Base-by-base conservation (phyloP, 2,329 filamentous ascomycete species). In the Alternaria arbusti region DNA sequence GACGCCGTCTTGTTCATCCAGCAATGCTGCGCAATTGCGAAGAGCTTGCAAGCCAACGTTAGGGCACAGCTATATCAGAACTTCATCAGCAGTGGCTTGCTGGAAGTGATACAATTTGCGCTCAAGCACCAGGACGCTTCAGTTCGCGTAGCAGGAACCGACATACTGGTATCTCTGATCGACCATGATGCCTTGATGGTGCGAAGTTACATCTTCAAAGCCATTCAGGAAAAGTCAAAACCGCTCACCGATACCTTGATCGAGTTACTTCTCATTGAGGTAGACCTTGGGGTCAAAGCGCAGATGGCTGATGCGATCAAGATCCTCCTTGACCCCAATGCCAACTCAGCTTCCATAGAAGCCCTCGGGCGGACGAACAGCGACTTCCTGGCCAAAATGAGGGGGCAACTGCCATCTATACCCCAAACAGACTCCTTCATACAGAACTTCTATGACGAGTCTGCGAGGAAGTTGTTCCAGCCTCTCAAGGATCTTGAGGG, bases 141-240 rank as follows among this genome's bases (percentile, higher is more conserved):
- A 0, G 92, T 97, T 57, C 88, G 96, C 65, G 93, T 97, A 3
- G 96, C 94, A 6, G 96, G 94, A 11, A 97, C 94, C 3, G 96
- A 99, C 71, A 94, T 98, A 32, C 82, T 99, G 52, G 92, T 97
- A 8, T 93, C 94, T 6, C 90, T 98, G 81, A 96, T 99, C 71
- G 96, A 99, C 73, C 94, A 98, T 76, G 96, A 99, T 73, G 91
- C 95, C 3, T 88, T 94, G 71, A 94, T 97, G 91, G 95, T 99
- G 77, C 91, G 96, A 52, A 90, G 91, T 70, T 96, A 95, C 58
- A 94, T 98, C 72, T 95, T 97, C 79, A 93, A 94, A 66, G 93
- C 97, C 69, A 91, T 97, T 66, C 90, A 91, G 68, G 94, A 97
- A 68, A 94, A 94, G 76, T 89, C 92, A 70, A 89, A 90, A 3